Base-by-base conservation (phyloP, 192 early-diverging fungal genomes). In the Gaertneriomyces sp. region DNA sequence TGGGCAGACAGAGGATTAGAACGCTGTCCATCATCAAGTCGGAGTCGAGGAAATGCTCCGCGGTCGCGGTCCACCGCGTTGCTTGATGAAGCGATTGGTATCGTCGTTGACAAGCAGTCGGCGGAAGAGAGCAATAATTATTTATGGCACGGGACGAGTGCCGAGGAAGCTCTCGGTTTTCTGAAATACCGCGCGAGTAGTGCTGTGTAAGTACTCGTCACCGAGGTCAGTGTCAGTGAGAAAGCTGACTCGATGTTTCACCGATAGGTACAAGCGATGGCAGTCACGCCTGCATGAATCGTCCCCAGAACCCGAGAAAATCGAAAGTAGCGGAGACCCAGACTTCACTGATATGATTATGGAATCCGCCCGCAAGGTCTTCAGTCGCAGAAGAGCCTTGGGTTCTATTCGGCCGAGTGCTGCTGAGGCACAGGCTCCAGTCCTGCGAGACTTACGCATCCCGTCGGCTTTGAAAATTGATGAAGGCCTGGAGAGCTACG, bases 181-280 rank as follows among this genome's bases (percentile, higher is more conserved):
- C 38, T 56, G 16, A 56, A 56, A 56, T 38, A 14, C 12, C 54
- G 54, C 20, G 33, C 20, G 12, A 56, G 54, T 33, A 56, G 33
- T 56, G 54, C 54, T 38, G 39, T 39, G 54, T 56, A 8, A 12
- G 54, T 56, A 6, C 33, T 56, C 8, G 54, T 25, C 5, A 25
- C 16, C 4, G 54, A 5, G 16, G 17, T 9, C 16, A 4, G 0
- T 56, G 4, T 4, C 54, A 9, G 6, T 4, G 6, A 14, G 20
- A 56, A 38, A 14, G 12, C 17, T 56, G 17, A 10, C 8, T 14
- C 14, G 54, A 56, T 56, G 20, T 56, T 56, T 49, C 39, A 6
- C 54, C 4, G 38, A 4, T 39, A 25, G 14, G 54, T 38, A 56
- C 54, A 38, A 51, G 49, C 49, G 49, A 5, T 56, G 17, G 4